Conservation (phyloP, 176 grass and related monocot species). For the Ampelocalamus luodianensis region DNA sequence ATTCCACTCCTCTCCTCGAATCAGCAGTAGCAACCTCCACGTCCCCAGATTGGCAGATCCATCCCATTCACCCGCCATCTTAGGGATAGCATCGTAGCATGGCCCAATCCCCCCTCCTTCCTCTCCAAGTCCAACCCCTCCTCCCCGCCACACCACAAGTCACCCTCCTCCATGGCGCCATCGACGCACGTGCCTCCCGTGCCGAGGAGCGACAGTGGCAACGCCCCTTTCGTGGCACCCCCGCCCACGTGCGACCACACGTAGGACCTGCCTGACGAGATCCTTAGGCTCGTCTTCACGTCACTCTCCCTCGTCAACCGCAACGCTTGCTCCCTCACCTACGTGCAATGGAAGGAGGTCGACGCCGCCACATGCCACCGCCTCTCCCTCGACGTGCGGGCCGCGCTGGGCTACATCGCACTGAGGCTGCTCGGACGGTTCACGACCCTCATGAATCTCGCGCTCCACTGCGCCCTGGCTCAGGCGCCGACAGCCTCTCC, state of each 20-base stretch:
- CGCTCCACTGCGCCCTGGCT: constrained; percentile 64
- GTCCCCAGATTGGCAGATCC: constrained; percentile 52
- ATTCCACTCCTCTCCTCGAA: too few relatives aligned
- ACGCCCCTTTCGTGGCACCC: too few relatives aligned
- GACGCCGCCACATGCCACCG: constrained; percentile 64
- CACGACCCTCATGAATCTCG: constrained; percentile 60
- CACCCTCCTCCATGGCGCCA: constrained; percentile 22
- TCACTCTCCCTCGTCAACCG: constrained; percentile 30
- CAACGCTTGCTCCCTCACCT: constrained; percentile 73
- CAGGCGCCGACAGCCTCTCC: constrained; percentile 62
- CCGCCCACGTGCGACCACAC: too few relatives aligned
- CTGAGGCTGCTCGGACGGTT: constrained; percentile 58
- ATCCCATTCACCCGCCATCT: constrained; percentile 32
- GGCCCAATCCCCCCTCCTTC: constrained; percentile 26
- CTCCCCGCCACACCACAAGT: constrained; percentile 17
- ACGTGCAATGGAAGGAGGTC: constrained; percentile 63
- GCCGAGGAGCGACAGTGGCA: too few relatives aligned
- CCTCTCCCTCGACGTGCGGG: constrained; percentile 52
- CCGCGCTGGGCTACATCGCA: constrained; percentile 30
- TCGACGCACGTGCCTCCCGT: too few relatives aligned
- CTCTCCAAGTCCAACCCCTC: constrained; percentile 36
- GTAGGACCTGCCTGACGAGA: not conserved
- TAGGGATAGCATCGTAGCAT: constrained; percentile 47
- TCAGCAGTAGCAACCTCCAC: too few relatives aligned
- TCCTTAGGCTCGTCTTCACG: too few relatives aligned